Evolutionary conservation across 306 rosid genomes (phyloP).

Genomic region (Mucuna pruriens): DNA sequence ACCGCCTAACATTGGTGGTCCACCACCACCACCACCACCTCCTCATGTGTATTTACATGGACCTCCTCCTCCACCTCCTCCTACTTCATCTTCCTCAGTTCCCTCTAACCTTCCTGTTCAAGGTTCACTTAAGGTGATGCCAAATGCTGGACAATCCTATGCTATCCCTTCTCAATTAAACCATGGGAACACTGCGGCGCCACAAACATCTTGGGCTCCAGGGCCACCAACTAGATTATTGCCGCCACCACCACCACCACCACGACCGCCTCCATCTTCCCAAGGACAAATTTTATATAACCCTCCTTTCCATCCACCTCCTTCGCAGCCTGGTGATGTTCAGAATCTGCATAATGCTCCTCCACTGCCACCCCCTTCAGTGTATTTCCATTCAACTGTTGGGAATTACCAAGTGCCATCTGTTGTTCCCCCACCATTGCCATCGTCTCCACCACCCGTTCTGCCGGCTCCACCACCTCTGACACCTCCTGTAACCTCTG

Average conservation of each 20-base stretch:
- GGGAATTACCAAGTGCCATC: constrained; percentile 52
- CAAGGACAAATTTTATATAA: constrained; percentile 57
- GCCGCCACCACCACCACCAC: constrained; percentile 42
- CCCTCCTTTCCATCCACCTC: constrained; percentile 39
- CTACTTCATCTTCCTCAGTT: constrained; percentile 36
- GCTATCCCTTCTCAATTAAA: constrained; percentile 46
- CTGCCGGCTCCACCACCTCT: constrained; percentile 56
- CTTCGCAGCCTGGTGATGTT: constrained; percentile 47
- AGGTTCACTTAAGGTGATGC: constrained; percentile 42
- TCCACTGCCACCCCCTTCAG: constrained; percentile 50
- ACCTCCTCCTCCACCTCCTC: constrained; percentile 30
- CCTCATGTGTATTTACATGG: constrained; percentile 54
- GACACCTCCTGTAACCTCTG: constrained; percentile 38
- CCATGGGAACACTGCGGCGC: constrained; percentile 50
- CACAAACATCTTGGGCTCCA: constrained; percentile 48
- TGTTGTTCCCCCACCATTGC: constrained; percentile 50
- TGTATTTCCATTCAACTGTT: constrained; percentile 40
- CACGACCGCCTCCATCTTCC: constrained; percentile 44
- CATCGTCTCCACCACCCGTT: constrained; percentile 56
- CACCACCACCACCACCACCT: constrained; percentile 31
- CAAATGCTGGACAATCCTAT: constrained; percentile 53
- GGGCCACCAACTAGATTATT: constrained; percentile 46
- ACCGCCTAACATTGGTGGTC: constrained; percentile 35
- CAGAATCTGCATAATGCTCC: constrained; percentile 49
- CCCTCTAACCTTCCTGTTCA: constrained; percentile 48